phyloP scores from a whole-genome alignment of 1,284 basidiomycete species.

The Phlebopus sp. region DNA sequence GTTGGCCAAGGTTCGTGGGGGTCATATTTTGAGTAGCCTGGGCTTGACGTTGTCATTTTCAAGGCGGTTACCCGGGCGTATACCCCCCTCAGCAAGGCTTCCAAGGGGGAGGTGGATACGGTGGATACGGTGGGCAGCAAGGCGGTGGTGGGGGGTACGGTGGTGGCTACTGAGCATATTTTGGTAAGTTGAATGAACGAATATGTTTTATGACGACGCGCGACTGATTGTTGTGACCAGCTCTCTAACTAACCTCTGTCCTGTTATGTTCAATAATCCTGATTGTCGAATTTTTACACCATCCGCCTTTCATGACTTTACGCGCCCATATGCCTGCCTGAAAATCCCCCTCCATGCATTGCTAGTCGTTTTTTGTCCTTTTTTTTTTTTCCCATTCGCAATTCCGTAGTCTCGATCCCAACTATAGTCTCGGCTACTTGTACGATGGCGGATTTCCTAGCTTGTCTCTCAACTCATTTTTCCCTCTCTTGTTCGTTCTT shows the following conservation, averaged over 20 bases:
- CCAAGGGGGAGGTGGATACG: conserved; percentile 20
- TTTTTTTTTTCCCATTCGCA: too few relatives aligned
- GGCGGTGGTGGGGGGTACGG: conserved; percentile 11
- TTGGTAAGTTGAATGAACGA: conserved; percentile 1
- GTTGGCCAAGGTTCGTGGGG: conserved; percentile 16
- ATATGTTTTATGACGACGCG: not conserved
- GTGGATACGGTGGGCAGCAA: conserved; percentile 22
- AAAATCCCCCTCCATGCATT: too few relatives aligned
- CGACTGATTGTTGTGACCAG: not conserved
- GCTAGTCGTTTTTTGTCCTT: too few relatives aligned
- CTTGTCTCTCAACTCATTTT: not conserved
- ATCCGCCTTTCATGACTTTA: too few relatives aligned
- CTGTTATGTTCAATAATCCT: not conserved
- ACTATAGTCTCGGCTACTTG: not conserved
- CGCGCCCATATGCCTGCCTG: too few relatives aligned
- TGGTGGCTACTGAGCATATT: conserved; percentile 21
- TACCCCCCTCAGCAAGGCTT: conserved; percentile 25
- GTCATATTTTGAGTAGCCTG: not conserved
- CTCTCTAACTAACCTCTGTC: not conserved
- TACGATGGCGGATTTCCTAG: not conserved
- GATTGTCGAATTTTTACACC: too few relatives aligned
- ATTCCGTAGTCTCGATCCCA: too few relatives aligned
- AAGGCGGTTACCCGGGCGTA: not conserved
- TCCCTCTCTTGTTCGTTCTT: not conserved
- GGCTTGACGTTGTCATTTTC: not conserved